phyloP scores from a whole-genome alignment of 2,329 filamentous ascomycete genomes.

The Paecilomyces sp. region DNA sequence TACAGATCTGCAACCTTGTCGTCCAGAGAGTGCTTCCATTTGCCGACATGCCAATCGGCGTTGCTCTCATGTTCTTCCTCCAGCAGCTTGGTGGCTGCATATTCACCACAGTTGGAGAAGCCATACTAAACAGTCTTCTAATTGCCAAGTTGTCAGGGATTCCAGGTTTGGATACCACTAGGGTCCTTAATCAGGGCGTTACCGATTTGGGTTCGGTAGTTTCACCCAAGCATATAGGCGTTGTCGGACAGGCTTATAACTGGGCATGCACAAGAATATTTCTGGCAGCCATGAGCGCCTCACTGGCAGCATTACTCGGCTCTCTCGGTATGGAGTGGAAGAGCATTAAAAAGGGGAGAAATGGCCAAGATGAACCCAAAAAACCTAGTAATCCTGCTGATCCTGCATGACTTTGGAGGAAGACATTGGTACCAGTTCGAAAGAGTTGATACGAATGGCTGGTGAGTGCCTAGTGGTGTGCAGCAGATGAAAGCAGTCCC shows the following conservation, averaged over 20 bases:
- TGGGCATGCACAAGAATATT: neutral
- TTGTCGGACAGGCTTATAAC: slow-evolving; percentile 3
- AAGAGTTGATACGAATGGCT: too few relatives aligned
- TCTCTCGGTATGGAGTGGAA: slow-evolving; percentile 6
- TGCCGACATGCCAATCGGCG: slow-evolving; percentile 19
- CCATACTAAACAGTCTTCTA: slow-evolving; percentile 15
- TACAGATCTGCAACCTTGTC: slow-evolving; percentile 17
- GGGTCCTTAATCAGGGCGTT: slow-evolving; percentile 1
- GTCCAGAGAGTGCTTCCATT: slow-evolving; percentile 17
- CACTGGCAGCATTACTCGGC: neutral
- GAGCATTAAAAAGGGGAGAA: slow-evolving; percentile 5
- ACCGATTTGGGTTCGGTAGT: slow-evolving; percentile 1
- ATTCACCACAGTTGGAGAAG: slow-evolving; percentile 15
- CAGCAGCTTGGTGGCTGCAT: slow-evolving; percentile 18
- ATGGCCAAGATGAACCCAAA: slow-evolving; percentile 1
- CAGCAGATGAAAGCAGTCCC: too few relatives aligned
- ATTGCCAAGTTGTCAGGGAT: slow-evolving; percentile 7
- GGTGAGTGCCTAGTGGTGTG: too few relatives aligned
- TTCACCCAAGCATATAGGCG: neutral
- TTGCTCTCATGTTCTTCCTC: slow-evolving; percentile 17
- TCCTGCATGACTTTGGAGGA: too few relatives aligned
- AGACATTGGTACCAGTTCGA: too few relatives aligned
- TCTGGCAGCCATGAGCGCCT: neutral
- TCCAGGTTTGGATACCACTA: slow-evolving; percentile 19
- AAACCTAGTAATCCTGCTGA: too few relatives aligned